A percentile compares a stretch with the other conserved stretches of the same genome.
These are phyloP conservation scores for Somion occarium DNA, from an alignment of 1,284 basidiomycete species.

Conservation along the genomic window DNA sequence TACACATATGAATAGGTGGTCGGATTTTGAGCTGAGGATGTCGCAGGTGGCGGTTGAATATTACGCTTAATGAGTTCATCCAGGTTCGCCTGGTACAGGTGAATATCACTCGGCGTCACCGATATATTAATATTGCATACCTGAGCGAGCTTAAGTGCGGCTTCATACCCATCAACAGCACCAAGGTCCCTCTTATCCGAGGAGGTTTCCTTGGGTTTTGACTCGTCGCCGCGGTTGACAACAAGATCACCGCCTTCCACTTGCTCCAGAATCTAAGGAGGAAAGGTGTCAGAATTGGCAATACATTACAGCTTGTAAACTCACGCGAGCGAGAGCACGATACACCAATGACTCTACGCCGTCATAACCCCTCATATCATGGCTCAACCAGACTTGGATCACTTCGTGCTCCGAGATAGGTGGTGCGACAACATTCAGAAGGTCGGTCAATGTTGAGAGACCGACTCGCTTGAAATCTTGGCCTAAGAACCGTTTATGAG, in stretches of 20 bases:
- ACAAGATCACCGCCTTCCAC: constrained; percentile 90
- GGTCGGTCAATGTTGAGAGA: constrained; percentile 82
- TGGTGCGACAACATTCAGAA: constrained; percentile 95
- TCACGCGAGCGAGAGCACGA: constrained; percentile 71
- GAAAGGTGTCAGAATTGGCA: constrained; percentile 10
- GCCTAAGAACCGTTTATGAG: constrained; percentile 41
- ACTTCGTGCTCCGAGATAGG: constrained; percentile 98
- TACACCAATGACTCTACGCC: constrained; percentile 97
- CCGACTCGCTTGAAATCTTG: constrained; percentile 85
- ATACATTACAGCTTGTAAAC: constrained; percentile 22
- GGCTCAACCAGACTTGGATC: constrained; percentile 91
- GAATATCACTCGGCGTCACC: constrained; percentile 1
- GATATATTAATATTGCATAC: constrained; percentile 31
- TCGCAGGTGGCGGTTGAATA: constrained; percentile 32
- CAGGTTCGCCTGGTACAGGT: constrained; percentile 59
- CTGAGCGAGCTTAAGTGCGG: constrained; percentile 78
- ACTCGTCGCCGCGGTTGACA: constrained; percentile 81
- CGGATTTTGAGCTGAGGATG: constrained; percentile 54
- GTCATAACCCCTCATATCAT: constrained; percentile 96
- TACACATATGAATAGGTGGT: constrained; percentile 91
- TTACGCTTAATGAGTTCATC: constrained; percentile 72
- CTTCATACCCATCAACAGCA: constrained; percentile 78
- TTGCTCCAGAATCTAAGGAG: constrained; percentile 82
- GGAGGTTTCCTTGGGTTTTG: constrained; percentile 53
- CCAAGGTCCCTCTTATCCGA: constrained; percentile 66